phyloP scores from a whole-genome alignment of 2,329 filamentous ascomycete genomes.

The Bipolaris cookei region DNA sequence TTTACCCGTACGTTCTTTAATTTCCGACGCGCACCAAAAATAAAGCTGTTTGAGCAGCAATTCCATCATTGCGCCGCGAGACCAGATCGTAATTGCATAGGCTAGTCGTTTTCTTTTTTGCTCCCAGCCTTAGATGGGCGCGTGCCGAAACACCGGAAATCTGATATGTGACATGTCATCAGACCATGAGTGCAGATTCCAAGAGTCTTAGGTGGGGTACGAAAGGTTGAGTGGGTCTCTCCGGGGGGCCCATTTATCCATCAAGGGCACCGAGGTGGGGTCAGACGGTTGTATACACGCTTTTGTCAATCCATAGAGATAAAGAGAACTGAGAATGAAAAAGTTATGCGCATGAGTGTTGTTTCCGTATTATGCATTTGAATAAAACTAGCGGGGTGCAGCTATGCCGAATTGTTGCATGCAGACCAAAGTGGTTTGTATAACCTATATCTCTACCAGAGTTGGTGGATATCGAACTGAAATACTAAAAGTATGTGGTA shows the following conservation, averaged over 20 bases:
- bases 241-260: neutral
- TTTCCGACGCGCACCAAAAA: no score
- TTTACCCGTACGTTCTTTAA: no score
- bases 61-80: no score
- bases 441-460: neutral
- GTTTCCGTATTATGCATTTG: no score
- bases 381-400: no score
- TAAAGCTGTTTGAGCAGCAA: no score
- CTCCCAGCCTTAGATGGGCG: neutral
- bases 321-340: no score
- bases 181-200: slow-evolving; percentile 16
- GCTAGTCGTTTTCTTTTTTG: neutral
- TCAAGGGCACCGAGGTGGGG: no score
- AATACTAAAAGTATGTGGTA: slow-evolving; percentile 20
- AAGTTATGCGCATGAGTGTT: no score
- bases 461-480: neutral
- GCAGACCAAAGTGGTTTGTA: neutral
- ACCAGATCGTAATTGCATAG: no score
- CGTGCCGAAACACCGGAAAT: slow-evolving; percentile 11
- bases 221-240: neutral
- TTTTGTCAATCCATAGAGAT: neutral
- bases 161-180: neutral
- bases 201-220: slow-evolving; percentile 1
- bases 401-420: neutral
- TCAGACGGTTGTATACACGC: no score